These are phyloP conservation scores for Fusarium fracticaudum DNA, from an alignment of 2,329 filamentous ascomycete species.

Conservation along the genomic window DNA sequence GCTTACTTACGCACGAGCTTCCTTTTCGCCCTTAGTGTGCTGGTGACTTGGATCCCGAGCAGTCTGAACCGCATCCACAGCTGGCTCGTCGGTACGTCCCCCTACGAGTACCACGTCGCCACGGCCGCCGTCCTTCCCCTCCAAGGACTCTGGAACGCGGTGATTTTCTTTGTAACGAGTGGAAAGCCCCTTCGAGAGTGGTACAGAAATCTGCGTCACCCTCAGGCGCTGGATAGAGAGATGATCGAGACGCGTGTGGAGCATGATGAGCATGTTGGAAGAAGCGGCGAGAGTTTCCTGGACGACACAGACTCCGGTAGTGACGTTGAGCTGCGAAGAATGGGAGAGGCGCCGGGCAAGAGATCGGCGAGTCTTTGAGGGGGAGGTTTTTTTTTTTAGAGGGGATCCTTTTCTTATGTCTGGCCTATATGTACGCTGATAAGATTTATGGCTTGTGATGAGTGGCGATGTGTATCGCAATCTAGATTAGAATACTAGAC, in stretches of 20 bases:
- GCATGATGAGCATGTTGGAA: constrained; percentile 6
- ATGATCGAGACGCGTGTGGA: constrained; percentile 23
- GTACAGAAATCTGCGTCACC: not conserved
- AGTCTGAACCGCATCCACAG: constrained; percentile 80
- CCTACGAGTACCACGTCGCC: constrained; percentile 73
- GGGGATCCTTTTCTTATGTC: not conserved
- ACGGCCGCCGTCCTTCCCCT: constrained; percentile 78
- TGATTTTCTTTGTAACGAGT: constrained; percentile 79
- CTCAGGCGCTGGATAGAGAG: constrained; percentile 10
- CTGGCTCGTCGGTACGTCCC: constrained; percentile 62
- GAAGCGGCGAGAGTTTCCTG: constrained; percentile 39
- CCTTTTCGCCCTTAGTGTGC: constrained; percentile 68
- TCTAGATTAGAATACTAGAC: constrained; percentile 1
- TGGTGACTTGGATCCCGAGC: constrained; percentile 72
- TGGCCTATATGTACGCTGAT: constrained; percentile 13
- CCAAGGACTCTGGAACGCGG: constrained; percentile 82
- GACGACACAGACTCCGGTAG: constrained; percentile 47
- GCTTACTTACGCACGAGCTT: constrained; percentile 70
- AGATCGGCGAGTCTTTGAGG: constrained; percentile 37
- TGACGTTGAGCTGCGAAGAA: constrained; percentile 47
- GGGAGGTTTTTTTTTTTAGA: not conserved
- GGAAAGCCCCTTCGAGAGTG: constrained; percentile 46
- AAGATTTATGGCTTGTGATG: constrained; percentile 10
- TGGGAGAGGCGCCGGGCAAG: constrained; percentile 41
- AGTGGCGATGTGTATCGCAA: not conserved